These are phyloP conservation scores for Pachysandra terminalis DNA, from an alignment of 164 flowering plant species.

Conservation along the genomic window DNA sequence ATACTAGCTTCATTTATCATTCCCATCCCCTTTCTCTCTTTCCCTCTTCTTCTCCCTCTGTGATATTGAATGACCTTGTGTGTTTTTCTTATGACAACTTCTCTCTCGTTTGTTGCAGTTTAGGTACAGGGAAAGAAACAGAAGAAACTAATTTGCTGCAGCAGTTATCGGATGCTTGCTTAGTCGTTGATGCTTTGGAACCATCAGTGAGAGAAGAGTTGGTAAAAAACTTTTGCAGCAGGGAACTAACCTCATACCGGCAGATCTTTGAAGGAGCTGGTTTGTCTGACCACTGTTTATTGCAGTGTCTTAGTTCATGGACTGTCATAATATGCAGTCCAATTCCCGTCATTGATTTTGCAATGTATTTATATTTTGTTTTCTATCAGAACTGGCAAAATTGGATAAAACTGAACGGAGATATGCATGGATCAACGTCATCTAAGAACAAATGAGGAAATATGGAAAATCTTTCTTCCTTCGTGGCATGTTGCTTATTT, in stretches of 20 bases:
- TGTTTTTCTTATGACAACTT: background rate
- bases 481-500: constrained; percentile 94
- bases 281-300: constrained; percentile 26
- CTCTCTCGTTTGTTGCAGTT: constrained; percentile 41
- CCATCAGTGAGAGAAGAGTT: constrained; percentile 96
- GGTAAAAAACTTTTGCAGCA: constrained; percentile 86
- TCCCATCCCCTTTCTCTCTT: no score
- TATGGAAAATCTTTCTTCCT: constrained; percentile 92
- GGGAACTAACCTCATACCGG: constrained; percentile 91
- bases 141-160: constrained; percentile 86
- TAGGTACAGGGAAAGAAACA: constrained; percentile 95
- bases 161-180: constrained; percentile 95
- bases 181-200: constrained; percentile 97
- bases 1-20: background rate
- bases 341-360: constrained; percentile 3
- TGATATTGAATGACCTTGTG: no score
- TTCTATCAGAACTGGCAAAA: constrained; percentile 72
- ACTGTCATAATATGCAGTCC: background rate
- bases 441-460: constrained; percentile 91
- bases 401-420: constrained; percentile 93
- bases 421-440: constrained; percentile 99
- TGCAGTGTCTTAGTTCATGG: background rate
- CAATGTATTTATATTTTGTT: constrained; percentile 4
- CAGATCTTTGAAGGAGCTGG: constrained; percentile 99
- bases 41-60: no score